Base-by-base conservation (phyloP, 1,284 basidiomycete genomes). In the Moniliella sp. region DNA sequence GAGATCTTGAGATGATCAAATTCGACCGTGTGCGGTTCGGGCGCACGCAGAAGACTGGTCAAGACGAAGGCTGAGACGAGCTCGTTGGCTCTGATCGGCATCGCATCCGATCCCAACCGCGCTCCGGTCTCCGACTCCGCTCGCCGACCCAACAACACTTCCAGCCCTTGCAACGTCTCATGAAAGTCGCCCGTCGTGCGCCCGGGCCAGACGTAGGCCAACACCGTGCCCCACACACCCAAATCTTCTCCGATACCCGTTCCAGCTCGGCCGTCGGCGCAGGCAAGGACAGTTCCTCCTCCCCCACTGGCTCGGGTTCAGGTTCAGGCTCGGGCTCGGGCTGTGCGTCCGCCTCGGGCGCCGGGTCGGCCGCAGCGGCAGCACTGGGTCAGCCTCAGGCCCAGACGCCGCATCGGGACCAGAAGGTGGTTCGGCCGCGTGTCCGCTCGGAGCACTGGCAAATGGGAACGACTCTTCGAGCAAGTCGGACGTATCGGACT, bases 211-310 rank as follows among this genome's bases (percentile, higher is more conserved):
- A 45, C 45, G 28, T 41, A 42, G 17, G 53, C 42, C 5, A 58
- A 38, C 2, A 33, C 35, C 13, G 54, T 50, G 25, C 50, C 50
- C 39, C 56, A 52, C 9, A 38, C 35, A 3, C 39, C 55, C 55
- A 58, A 4, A 55, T 43, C 21, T 47, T 45, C 8, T 35, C 30
- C 3, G 48, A 40, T 12, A 47, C 42, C 4, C 45, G 36, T 26
- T 56, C 53, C 25, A 57, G 37, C 35, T 50, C 50, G 10, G 40
- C 37, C 4, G 42, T 46, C 15, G 46, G 27, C 4, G 42, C 33
- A 9, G 39, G 43, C 10, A 28, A 27, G 3, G 21, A 3, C 28
- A 25, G 1, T 23, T 23, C 21, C 7, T 23, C 21, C 21, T 23
- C 21, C 8, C n/a, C n/a, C n/a, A n/a, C n/a, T n/a, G n/a, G n/a